Percentiles rank a stretch among this genome's conserved stretches.
phyloP scores from a whole-genome alignment of 2,329 filamentous ascomycete genomes.

The Xylariaceae sp. region DNA sequence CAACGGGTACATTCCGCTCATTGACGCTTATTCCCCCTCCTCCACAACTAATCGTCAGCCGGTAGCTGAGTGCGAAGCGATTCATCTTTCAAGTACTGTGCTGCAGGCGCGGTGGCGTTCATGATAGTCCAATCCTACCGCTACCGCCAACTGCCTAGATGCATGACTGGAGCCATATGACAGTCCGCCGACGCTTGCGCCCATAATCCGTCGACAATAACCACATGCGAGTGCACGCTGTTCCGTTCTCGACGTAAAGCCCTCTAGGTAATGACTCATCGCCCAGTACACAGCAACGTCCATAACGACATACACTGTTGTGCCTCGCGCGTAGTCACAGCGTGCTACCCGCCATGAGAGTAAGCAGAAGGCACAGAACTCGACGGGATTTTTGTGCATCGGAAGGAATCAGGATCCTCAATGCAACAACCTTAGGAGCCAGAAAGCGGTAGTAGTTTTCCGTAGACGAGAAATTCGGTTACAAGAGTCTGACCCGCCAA shows the following conservation, averaged over 20 bases:
- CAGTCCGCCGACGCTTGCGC: background rate
- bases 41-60: conserved; percentile 6
- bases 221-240: background rate
- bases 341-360: conserved; percentile 33
- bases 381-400: conserved; percentile 28
- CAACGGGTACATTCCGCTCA: conserved; percentile 15
- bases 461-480: conserved; percentile 20
- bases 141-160: background rate
- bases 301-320: conserved; percentile 2
- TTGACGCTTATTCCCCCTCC: background rate
- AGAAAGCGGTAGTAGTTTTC: conserved; percentile 25
- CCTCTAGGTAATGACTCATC: background rate
- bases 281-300: background rate
- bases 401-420: conserved; percentile 22
- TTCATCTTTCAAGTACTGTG: conserved; percentile 11
- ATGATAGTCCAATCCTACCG: background rate
- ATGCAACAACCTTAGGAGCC: conserved; percentile 26
- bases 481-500: conserved; percentile 22
- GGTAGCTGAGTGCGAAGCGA: conserved; percentile 18
- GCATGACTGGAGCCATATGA: no score
- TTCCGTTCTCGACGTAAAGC: background rate
- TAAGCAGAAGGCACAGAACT: conserved; percentile 25
- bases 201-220: conserved; percentile 1
- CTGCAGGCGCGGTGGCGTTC: background rate
- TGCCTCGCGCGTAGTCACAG: conserved; percentile 22